Base-by-base conservation (phyloP, 495 filamentous ascomycete species). In the Coniosporium apollinis region DNA sequence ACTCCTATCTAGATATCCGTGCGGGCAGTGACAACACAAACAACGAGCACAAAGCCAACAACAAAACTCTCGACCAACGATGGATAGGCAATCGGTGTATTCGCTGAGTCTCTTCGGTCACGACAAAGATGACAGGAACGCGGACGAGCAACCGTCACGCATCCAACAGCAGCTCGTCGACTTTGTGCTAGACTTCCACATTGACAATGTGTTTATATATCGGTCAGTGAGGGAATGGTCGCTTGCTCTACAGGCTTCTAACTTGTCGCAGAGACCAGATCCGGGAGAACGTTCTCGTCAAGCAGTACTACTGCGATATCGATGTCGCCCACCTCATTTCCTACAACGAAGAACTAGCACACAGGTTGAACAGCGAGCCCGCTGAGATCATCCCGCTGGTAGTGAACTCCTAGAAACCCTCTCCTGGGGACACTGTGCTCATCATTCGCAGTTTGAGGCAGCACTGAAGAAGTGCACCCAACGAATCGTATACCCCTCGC, bases 161-260 rank as follows among this genome's bases (percentile, higher is more conserved):
- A 64, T 67, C 17, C 72, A 76, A 45, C 56, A 62, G 33, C 59
- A 61, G 33, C 54, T 79, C 18, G 57, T 70, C 18, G 66, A 83
- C 38, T 99, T 99, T 56, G 76, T 99, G 42, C 70, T 94, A 22
- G 82, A 93, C 46, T 99, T 94, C 54, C 76, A 89, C 46, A 70
- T 96, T 33, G 89, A 96, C 57, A 93, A 93, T 64, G 73, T 76
- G 45, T 99, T 91, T 58, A 79, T 94, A 47, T 99, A 99, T 66
- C 73, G 85, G 85, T 85, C 60, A 21, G 54, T 28, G 13, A 26
- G 16, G 19, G 1, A n/a, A n/a, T n/a, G n/a, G n/a, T n/a, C 22
- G n/a, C n/a, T 11, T 28, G 8, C 18, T 41, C 19, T 34, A n/a
- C 8, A 5, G 3, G 4, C 13, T 14, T 31, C 41, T 25, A 33